Base-by-base conservation (phyloP, 2,329 filamentous ascomycete species). In the Emydomyces testavorans region DNA sequence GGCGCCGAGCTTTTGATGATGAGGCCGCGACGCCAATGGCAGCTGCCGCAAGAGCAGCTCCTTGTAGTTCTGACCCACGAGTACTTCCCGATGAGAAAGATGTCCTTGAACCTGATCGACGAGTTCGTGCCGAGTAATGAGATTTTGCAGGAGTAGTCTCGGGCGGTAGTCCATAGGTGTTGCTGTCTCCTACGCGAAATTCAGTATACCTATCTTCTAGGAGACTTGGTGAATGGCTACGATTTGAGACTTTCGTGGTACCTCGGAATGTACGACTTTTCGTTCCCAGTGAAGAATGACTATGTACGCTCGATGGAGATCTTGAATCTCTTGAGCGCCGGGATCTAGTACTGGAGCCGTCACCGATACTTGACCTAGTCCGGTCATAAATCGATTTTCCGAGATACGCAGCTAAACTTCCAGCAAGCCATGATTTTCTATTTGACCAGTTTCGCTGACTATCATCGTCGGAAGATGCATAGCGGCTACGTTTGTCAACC, bases 401-500 rank as follows among this genome's bases (percentile, higher is more conserved):
- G 40, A 73, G 75, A 48, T 75, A 73, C 3, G 72, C 76, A 46
- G 73, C 74, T 11, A 80, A 60, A 15, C 76, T 73, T 26, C 71
- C 71, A 13, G 72, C 75, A 21, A 79, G 56, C 65, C 74, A 75
- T 23, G 71, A 71, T 50, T 65, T 70, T 48, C 58, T 64, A 56
- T 63, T 67, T 43, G 66, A 70, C 59, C 60, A 70, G 53, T 66
- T 67, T 32, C 45, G 45, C 32, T 68, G 66, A 16, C 64, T 58
- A 37, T 76, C 73, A 20, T 71, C 70, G 34, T 73, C 71, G 1
- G 73, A 76, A 6, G 71, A 70, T 26, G 66, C 67, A 53, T 81
- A 80, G 37, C 78, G 72, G 48, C 67, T 75, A n/a, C 73, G 65
- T 58, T 82, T 82, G 56, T 77, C 74, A 6, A 82, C 69, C 16